These are phyloP conservation scores for Macrolepiota fuliginosa DNA, from an alignment of 768 basidiomycete genomes.

Conservation along the genomic window DNA sequence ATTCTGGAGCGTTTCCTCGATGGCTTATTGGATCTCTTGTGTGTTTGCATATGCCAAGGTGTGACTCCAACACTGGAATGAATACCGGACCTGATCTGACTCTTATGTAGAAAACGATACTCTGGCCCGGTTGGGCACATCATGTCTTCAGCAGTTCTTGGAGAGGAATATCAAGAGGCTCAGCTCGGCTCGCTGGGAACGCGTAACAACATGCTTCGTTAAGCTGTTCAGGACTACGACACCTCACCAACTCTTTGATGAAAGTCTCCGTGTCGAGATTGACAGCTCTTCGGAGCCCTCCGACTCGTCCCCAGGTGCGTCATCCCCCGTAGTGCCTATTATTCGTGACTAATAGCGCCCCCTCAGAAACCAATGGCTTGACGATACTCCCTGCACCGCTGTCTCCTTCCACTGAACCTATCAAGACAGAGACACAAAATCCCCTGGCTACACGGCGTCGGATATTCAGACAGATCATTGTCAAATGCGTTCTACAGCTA, in stretches of 20 bases:
- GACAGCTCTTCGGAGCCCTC: conserved; percentile 56
- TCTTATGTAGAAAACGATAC: conserved; percentile 86
- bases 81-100: conserved; percentile 12
- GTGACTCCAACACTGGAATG: conserved; percentile 17
- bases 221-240: conserved; percentile 97
- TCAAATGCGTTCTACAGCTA: conserved; percentile 97
- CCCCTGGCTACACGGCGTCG: conserved; percentile 71
- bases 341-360: neutral
- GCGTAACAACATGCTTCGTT: conserved; percentile 88
- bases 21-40: conserved; percentile 88
- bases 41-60: conserved; percentile 99
- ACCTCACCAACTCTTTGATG: conserved; percentile 95
- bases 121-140: conserved; percentile 94
- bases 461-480: conserved; percentile 97
- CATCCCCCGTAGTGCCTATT: neutral
- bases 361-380: conserved; percentile 58
- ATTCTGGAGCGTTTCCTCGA: conserved; percentile 88
- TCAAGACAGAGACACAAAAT: conserved; percentile 45
- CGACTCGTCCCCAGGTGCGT: conserved; percentile 37
- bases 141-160: conserved; percentile 93
- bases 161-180: conserved; percentile 92
- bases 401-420: conserved; percentile 64
- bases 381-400: conserved; percentile 87
- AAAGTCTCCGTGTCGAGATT: conserved; percentile 82
- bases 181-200: conserved; percentile 83